Percentiles rank a stretch among this genome's conserved stretches.
Conservation (phyloP, 108 stramenopile genomes). For the Fragilaria radians region DNA sequence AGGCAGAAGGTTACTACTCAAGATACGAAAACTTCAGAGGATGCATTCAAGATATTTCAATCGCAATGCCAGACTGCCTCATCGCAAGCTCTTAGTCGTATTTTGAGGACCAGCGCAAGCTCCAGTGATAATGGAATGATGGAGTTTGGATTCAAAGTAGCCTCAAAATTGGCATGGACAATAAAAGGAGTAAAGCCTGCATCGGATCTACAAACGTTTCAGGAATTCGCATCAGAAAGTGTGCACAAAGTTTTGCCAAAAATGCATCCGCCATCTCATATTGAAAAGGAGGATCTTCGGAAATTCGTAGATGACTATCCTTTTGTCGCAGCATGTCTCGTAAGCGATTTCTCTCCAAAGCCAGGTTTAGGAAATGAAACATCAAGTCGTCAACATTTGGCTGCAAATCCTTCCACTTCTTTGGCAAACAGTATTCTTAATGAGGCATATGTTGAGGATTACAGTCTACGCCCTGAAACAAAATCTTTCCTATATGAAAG, state of each 20-base stretch:
- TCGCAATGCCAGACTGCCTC: conserved; percentile 64
- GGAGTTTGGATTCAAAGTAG: conserved; percentile 53
- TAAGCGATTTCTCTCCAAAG: conserved; percentile 38
- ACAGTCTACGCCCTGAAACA: conserved; percentile 19
- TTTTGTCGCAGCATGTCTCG: conserved; percentile 62
- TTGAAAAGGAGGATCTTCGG: conserved; percentile 12
- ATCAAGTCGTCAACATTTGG: not conserved
- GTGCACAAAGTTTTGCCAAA: conserved; percentile 25
- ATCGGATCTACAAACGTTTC: conserved; percentile 26
- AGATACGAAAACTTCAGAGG: conserved; percentile 21
- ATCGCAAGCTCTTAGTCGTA: conserved; percentile 66
- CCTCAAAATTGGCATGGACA: conserved; percentile 73
- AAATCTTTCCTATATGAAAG: conserved; percentile 37
- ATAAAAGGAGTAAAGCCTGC: conserved; percentile 35
- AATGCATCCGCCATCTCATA: conserved; percentile 5
- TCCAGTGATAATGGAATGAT: conserved; percentile 35
- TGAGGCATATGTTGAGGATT: conserved; percentile 51
- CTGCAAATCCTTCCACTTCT: conserved; percentile 3
- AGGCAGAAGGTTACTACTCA: conserved; percentile 11
- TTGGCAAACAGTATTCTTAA: conserved; percentile 41
- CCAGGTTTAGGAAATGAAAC: not conserved
- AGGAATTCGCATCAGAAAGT: conserved; percentile 43
- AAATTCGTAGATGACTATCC: conserved; percentile 46
- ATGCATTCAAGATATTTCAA: conserved; percentile 39
- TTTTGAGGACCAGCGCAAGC: conserved; percentile 37